Percentiles rank a stretch among this genome's conserved stretches.
Evolutionary conservation across 1,284 basidiomycete species (phyloP).

Genomic region (Papiliotrema flavescens): DNA sequence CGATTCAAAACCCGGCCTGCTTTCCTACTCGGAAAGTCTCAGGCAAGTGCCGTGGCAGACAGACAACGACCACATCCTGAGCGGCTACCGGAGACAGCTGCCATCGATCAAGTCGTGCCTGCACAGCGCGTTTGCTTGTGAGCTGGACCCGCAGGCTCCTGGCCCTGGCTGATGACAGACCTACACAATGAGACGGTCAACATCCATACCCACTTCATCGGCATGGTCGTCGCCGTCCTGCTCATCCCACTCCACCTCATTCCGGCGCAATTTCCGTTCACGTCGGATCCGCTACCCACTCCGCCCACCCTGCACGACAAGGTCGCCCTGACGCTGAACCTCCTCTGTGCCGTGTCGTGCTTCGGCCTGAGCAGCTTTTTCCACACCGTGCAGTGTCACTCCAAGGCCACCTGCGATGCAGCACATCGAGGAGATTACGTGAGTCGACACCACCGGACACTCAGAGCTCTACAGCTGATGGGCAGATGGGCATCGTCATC

Average conservation of each 20-base stretch:
- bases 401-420: constrained; percentile 55
- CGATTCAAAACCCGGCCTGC: not conserved
- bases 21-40: constrained; percentile 36
- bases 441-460: constrained; percentile 12
- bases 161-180: constrained; percentile 52
- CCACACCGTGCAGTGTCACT: constrained; percentile 74
- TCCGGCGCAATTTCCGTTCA: constrained; percentile 48
- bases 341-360: constrained; percentile 70
- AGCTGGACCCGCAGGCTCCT: constrained; percentile 2
- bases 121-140: constrained; percentile 68
- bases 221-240: constrained; percentile 62
- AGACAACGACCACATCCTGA: constrained; percentile 71
- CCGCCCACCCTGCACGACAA: constrained; percentile 58
- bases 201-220: constrained; percentile 81
- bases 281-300: constrained; percentile 14
- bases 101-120: constrained; percentile 64
- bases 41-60: constrained; percentile 44
- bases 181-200: constrained; percentile 90
- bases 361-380: constrained; percentile 70
- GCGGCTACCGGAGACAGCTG: constrained; percentile 70
- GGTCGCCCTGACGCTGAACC: constrained; percentile 63
- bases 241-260: constrained; percentile 58
- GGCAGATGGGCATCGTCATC: constrained; percentile 54
- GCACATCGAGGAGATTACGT: constrained; percentile 49
- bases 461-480: not conserved